These are phyloP conservation scores for Bipolaris victoriae DNA, from an alignment of 2,329 filamentous ascomycete genomes.

Conservation along the genomic window DNA sequence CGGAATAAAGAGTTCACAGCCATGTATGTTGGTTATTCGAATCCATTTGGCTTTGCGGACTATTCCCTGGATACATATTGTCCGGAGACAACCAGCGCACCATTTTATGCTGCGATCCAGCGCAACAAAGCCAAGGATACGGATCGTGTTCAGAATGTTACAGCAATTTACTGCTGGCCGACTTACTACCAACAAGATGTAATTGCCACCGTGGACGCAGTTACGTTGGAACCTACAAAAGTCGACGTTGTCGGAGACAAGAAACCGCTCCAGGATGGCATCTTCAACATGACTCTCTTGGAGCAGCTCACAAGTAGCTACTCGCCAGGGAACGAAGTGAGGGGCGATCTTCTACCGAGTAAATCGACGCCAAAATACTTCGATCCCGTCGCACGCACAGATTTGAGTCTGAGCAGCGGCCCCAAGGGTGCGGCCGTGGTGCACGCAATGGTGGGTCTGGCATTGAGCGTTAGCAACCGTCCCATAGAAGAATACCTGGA, in stretches of 20 bases:
- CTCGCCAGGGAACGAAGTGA: not conserved
- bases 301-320: conserved; percentile 35
- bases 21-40: conserved; percentile 55
- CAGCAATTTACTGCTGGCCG: conserved; percentile 30
- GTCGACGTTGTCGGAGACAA: conserved; percentile 32
- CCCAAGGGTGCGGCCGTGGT: not conserved
- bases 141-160: conserved; percentile 26
- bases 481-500: conserved; percentile 45
- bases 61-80: conserved; percentile 46
- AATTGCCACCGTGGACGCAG: conserved; percentile 46
- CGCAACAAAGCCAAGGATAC: conserved; percentile 16
- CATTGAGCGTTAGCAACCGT: conserved; percentile 36
- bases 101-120: conserved; percentile 17
- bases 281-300: conserved; percentile 51
- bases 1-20: conserved; percentile 34
- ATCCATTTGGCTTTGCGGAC: conserved; percentile 37
- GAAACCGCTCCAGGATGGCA: conserved; percentile 20
- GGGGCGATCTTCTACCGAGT: conserved; percentile 19
- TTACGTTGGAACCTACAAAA: not conserved
- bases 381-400: conserved; percentile 5
- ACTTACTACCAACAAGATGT: conserved; percentile 57
- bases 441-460: conserved; percentile 48
- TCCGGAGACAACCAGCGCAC: conserved; percentile 41
- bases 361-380: conserved; percentile 15
- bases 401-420: conserved; percentile 17